These are phyloP conservation scores for Porcisia hertigi DNA, from an alignment of 208 protist species.

Conservation along the genomic window DNA sequence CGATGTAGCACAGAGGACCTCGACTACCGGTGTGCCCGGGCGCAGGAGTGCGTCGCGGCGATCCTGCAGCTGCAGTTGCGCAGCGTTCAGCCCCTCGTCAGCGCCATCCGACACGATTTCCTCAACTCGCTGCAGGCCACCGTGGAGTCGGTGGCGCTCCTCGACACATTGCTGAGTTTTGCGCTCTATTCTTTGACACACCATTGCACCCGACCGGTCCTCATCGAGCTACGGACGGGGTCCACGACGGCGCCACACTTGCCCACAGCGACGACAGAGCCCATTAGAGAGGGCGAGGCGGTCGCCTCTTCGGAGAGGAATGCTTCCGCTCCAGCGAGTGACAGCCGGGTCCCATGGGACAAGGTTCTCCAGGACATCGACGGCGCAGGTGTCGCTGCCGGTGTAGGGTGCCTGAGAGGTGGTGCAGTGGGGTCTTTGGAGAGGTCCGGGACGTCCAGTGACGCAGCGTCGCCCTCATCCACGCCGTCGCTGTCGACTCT, in stretches of 20 bases:
- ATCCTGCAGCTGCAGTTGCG: constrained; percentile 68
- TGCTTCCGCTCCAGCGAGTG: neutral
- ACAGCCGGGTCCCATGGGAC: neutral
- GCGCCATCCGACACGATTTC: constrained; percentile 49
- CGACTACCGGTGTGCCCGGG: constrained; percentile 57
- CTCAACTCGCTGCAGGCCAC: constrained; percentile 84
- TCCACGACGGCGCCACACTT: constrained; percentile 18
- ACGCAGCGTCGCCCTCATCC: constrained; percentile 2
- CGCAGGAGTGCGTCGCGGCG: constrained; percentile 53
- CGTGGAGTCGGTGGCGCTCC: constrained; percentile 83
- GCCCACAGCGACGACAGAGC: neutral
- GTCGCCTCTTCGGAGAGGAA: neutral
- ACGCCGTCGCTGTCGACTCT: neutral
- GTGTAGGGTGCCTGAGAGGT: neutral
- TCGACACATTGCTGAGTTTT: constrained; percentile 87
- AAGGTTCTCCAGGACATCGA: neutral
- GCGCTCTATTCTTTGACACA: constrained; percentile 54
- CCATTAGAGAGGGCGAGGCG: neutral
- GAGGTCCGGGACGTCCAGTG: neutral
- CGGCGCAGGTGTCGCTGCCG: neutral
- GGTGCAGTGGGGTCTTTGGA: neutral
- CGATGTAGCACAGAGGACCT: constrained; percentile 82
- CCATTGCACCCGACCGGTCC: constrained; percentile 47
- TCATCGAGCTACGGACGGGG: constrained; percentile 28
- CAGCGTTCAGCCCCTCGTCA: constrained; percentile 54